Percentiles rank a stretch among this genome's conserved stretches.
Conservation (phyloP, 306 rosid genomes). For the Prunus salicina region DNA sequence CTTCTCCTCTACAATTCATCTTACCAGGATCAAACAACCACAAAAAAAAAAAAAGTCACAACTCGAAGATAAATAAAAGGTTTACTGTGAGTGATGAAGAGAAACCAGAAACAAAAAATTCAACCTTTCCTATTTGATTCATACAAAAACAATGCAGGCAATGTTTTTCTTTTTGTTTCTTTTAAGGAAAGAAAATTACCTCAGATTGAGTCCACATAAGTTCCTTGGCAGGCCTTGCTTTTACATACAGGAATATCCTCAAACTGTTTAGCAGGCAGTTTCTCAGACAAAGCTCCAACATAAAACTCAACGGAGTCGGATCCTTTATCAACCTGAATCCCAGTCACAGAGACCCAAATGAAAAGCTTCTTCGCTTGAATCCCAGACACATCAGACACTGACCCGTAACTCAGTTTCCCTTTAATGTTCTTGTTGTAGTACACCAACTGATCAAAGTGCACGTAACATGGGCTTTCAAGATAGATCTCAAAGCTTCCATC, state of each 20-base stretch:
- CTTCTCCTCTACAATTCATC: background rate
- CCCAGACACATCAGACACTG: conserved; percentile 55
- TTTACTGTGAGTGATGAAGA: background rate
- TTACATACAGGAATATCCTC: conserved; percentile 42
- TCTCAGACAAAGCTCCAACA: conserved; percentile 62
- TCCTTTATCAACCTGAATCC: conserved; percentile 35
- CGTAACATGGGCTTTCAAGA: conserved; percentile 56
- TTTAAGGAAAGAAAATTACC: conserved; percentile 6
- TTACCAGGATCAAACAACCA: background rate
- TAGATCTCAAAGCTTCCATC: conserved; percentile 49
- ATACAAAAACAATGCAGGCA: background rate
- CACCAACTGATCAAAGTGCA: conserved; percentile 42
- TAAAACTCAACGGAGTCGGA: conserved; percentile 43
- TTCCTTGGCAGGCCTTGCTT: conserved; percentile 20
- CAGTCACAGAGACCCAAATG: conserved; percentile 61
- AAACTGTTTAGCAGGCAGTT: conserved; percentile 45
- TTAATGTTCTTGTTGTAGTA: conserved; percentile 46
- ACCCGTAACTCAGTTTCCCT: conserved; percentile 49
- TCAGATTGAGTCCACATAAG: conserved; percentile 20
- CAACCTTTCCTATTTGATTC: background rate
- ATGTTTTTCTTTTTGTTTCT: background rate
- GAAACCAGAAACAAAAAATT: background rate
- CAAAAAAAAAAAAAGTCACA: background rate
- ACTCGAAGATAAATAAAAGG: background rate
- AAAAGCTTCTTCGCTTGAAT: conserved; percentile 65